phyloP scores from a whole-genome alignment of 1,139 yeast species.

The Debaryomyces robertsiae region DNA sequence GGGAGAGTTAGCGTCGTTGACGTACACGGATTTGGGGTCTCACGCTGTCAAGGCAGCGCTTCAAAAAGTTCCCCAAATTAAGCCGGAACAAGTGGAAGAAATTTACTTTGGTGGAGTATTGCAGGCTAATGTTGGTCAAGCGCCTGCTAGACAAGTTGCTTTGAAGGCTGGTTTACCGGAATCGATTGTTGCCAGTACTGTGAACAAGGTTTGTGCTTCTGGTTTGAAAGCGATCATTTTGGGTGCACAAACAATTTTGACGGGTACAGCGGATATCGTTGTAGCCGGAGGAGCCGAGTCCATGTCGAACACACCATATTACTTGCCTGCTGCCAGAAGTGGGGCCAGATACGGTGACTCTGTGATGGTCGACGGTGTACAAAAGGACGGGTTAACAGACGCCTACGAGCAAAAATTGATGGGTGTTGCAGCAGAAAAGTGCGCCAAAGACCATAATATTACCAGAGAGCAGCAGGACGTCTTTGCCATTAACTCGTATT shows the following conservation, averaged over 20 bases:
- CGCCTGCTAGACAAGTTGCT: conserved; percentile 95
- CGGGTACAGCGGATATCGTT: conserved; percentile 85
- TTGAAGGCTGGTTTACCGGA: conserved; percentile 78
- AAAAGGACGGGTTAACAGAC: conserved; percentile 83
- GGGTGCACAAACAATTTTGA: conserved; percentile 81
- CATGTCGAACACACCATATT: conserved; percentile 92
- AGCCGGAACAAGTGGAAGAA: conserved; percentile 77
- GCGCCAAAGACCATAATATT: conserved; percentile 67
- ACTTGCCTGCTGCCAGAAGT: conserved; percentile 73
- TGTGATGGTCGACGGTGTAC: conserved; percentile 74
- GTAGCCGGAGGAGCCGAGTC: conserved; percentile 95
- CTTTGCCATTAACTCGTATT: conserved; percentile 63
- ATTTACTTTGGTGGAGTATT: conserved; percentile 85
- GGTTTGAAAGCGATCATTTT: conserved; percentile 85
- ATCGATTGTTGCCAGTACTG: conserved; percentile 75
- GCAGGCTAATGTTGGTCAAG: conserved; percentile 89
- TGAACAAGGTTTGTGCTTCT: conserved; percentile 94
- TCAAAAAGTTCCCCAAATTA: conserved; percentile 74
- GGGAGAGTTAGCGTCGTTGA: conserved; percentile 69
- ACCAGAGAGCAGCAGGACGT: conserved; percentile 68
- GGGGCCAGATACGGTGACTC: conserved; percentile 86
- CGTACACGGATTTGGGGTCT: conserved; percentile 80
- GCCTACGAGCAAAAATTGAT: conserved; percentile 80
- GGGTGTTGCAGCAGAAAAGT: conserved; percentile 94
- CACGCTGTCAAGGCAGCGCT: conserved; percentile 85